Evolutionary conservation across 208 protist genomes (phyloP).

Genomic region (Borovskyia barvae): DNA sequence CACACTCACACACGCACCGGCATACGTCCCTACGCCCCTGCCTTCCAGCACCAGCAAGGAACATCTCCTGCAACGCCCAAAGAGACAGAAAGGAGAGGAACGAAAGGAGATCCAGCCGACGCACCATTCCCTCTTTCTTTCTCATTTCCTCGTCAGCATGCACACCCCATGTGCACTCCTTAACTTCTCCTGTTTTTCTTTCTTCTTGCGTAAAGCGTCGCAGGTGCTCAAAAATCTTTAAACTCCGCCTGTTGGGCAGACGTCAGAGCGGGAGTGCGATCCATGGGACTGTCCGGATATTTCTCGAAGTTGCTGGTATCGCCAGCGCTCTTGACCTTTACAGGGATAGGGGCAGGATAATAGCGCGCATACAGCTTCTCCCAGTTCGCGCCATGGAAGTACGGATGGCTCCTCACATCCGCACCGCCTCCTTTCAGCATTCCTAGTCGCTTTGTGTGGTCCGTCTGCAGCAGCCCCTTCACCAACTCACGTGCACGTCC

Average conservation of each 20-base stretch:
- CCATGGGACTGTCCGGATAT: constrained; percentile 80
- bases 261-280: constrained; percentile 53
- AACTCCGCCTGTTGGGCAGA: constrained; percentile 85
- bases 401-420: constrained; percentile 95
- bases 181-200: no score
- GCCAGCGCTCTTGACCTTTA: constrained; percentile 71
- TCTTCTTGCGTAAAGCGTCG: no score
- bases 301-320: constrained; percentile 90
- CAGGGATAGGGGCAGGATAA: constrained; percentile 80
- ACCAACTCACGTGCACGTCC: constrained; percentile 77
- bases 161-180: no score
- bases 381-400: constrained; percentile 95
- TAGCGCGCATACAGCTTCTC: constrained; percentile 77
- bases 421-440: constrained; percentile 83
- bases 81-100: no score
- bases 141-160: no score
- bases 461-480: constrained; percentile 82
- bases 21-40: no score
- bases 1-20: no score
- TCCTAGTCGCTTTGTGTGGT: constrained; percentile 88
- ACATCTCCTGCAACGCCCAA: no score
- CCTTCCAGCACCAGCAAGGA: no score
- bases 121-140: no score
- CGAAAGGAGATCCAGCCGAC: no score
- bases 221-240: constrained; percentile 65